Percentiles rank a stretch among this genome's conserved stretches.
These are phyloP conservation scores for Trichoderma asperellum DNA, from an alignment of 2,329 filamentous ascomycete genomes.

Conservation along the genomic window DNA sequence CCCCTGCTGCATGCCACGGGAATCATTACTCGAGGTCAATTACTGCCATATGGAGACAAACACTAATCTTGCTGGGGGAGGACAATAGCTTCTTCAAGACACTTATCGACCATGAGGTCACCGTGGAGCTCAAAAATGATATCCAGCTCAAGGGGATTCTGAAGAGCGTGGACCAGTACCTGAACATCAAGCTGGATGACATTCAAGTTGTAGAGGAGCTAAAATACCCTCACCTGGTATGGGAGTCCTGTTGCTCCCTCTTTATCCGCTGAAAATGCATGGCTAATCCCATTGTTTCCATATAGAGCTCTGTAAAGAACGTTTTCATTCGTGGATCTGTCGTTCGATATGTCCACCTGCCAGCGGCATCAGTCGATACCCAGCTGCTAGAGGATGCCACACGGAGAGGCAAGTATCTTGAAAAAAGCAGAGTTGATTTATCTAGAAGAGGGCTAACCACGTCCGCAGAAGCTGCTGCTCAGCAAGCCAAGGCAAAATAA, in stretches of 20 bases:
- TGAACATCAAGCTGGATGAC: constrained; percentile 98
- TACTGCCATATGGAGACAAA: background rate
- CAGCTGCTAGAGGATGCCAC: constrained; percentile 89
- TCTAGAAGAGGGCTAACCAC: background rate
- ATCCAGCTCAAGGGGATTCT: constrained; percentile 94
- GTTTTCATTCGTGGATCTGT: constrained; percentile 95
- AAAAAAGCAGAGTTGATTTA: background rate
- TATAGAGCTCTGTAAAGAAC: constrained; percentile 79
- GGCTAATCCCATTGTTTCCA: background rate
- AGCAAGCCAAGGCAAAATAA: constrained; percentile 60
- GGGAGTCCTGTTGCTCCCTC: constrained; percentile 33
- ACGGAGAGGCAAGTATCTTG: constrained; percentile 66
- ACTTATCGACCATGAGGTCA: constrained; percentile 94
- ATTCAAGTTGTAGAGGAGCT: constrained; percentile 90
- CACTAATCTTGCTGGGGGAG: background rate
- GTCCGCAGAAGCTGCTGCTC: constrained; percentile 59
- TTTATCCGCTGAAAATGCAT: background rate
- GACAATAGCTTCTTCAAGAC: constrained; percentile 89
- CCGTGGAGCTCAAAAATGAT: constrained; percentile 98
- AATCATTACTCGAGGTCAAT: background rate
- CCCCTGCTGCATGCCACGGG: background rate
- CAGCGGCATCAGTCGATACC: constrained; percentile 79
- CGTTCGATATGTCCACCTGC: constrained; percentile 89
- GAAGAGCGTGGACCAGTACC: constrained; percentile 97
- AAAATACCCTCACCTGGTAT: constrained; percentile 89